These are phyloP conservation scores for Eurotiales sp. DNA, from an alignment of 2,329 filamentous ascomycete species.

Conservation along the genomic window DNA sequence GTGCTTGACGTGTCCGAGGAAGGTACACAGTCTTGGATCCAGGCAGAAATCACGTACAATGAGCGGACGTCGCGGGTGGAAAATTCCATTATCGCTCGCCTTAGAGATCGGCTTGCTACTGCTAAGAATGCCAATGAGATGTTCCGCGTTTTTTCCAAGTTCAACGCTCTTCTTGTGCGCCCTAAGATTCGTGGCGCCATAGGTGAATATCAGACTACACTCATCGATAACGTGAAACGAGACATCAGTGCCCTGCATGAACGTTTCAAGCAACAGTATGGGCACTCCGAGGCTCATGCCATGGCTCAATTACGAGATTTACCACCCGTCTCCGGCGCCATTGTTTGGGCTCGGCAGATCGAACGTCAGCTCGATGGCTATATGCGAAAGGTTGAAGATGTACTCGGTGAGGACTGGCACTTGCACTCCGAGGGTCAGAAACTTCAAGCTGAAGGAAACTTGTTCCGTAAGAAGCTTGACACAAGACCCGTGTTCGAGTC, in stretches of 20 bases:
- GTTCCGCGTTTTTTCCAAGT: slow-evolving; percentile 99
- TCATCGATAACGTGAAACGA: slow-evolving; percentile 96
- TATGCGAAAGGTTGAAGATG: slow-evolving; percentile 99
- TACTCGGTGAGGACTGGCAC: slow-evolving; percentile 91
- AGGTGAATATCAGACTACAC: slow-evolving; percentile 93
- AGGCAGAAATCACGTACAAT: slow-evolving; percentile 93
- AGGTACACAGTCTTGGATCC: slow-evolving; percentile 87
- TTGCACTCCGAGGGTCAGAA: slow-evolving; percentile 94
- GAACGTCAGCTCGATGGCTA: slow-evolving; percentile 93
- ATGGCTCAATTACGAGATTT: slow-evolving; percentile 97
- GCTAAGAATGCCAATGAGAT: slow-evolving; percentile 98
- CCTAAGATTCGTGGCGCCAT: slow-evolving; percentile 99
- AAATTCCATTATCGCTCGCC: slow-evolving; percentile 94
- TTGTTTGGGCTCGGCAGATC: slow-evolving; percentile 97
- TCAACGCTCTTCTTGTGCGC: slow-evolving; percentile 96
- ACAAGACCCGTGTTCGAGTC: slow-evolving; percentile 91
- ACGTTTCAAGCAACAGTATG: slow-evolving; percentile 98
- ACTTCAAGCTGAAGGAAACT: slow-evolving; percentile 80
- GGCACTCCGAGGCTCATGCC: slow-evolving; percentile 92
- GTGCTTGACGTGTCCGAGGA: slow-evolving; percentile 86
- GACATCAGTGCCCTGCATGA: slow-evolving; percentile 92
- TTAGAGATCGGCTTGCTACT: slow-evolving; percentile 87
- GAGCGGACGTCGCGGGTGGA: slow-evolving; percentile 95
- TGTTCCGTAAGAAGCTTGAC: slow-evolving; percentile 95
- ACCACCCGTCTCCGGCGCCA: slow-evolving; percentile 91